Conservation (phyloP, 768 basidiomycete genomes). For the Dacryopinax spathularia region DNA sequence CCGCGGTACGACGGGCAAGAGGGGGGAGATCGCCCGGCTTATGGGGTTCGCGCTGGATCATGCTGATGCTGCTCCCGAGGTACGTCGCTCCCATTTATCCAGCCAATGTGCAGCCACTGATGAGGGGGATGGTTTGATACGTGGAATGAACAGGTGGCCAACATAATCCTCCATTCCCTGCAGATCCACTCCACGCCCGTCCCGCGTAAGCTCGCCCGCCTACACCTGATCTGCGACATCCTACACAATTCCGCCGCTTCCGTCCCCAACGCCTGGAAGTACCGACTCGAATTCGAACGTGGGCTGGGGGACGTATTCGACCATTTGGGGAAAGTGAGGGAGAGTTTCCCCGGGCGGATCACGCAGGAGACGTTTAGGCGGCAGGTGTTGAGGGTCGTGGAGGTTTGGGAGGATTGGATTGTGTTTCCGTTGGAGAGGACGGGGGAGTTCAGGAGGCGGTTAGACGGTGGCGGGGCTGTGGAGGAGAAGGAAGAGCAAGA, state of each 20-base stretch:
- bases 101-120: conserved; percentile 5
- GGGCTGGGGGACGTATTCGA: conserved; percentile 89
- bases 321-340: conserved; percentile 84
- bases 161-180: conserved; percentile 79
- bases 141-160: conserved; percentile 47
- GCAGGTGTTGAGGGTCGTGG: conserved; percentile 75
- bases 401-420: conserved; percentile 98
- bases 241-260: conserved; percentile 91
- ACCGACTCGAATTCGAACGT: conserved; percentile 84
- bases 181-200: conserved; percentile 86
- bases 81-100: conserved; percentile 20
- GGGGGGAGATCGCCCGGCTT: conserved; percentile 82
- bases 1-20: conserved; percentile 65
- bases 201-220: conserved; percentile 89
- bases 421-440: conserved; percentile 86
- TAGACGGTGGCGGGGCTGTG: no score
- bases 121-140: background rate
- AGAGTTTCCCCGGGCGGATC: conserved; percentile 89
- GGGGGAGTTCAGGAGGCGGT: conserved; percentile 48
- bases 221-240: conserved; percentile 94
- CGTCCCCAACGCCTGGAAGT: conserved; percentile 94
- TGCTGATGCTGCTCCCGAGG: conserved; percentile 90
- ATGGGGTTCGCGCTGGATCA: conserved; percentile 98
- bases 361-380: conserved; percentile 93
- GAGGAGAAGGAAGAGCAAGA: background rate